Evolutionary conservation across 257 asterid species (phyloP), one percentile per base, ranked within the genome.

Genomic region (Solanum peruvianum): DNA sequence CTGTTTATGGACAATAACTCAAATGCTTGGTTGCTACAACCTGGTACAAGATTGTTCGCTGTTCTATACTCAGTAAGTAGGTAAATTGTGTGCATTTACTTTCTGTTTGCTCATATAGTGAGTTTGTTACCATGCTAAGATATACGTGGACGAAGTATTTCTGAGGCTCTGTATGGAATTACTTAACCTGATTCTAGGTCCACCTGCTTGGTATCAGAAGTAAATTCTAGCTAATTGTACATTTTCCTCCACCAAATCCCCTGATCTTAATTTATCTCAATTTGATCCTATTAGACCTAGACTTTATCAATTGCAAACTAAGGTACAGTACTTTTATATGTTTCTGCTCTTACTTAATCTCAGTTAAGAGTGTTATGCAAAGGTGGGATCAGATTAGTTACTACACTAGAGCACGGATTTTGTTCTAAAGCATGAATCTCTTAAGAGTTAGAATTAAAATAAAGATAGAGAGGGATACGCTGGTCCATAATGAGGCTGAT

Each of bases 61-160:
- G 94, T 96, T 91, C 89, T 96, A 27, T 96, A 96, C 92, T 96
- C 98, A 88, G 98, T 96, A 88, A 84, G 94, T 91, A 80, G 44
- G 67, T 47, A 77, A 77, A 77, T 2, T n/a, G 27, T 18, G 44
- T 47, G 44, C 85, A 29, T 80, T 45, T 80, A 47, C 9, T 31
- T 80, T 80, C n/a, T 80, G 9, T 80, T 49, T 80, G 69, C 20
- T 80, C 69, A 10, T 49, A 49, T 18, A 7, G 29, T 73, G 49
- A 73, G 49, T 73, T 37, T 47, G 69, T 47, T 29, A 29, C 67
- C 85, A 78, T 49, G 20, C 44, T 47, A 47, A 80, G 42, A 47
- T 80, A 47, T 4, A 16, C 9, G 18, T 80, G 3, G 44, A 29
- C 6, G 67, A 80, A 18, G 85, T 6, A 18, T 11, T 5, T 11